Evolutionary conservation across 371 early-diverging fungal genomes (phyloP), one percentile per base, ranked within the genome.

Genomic region (Rhizopus stolonifer): DNA sequence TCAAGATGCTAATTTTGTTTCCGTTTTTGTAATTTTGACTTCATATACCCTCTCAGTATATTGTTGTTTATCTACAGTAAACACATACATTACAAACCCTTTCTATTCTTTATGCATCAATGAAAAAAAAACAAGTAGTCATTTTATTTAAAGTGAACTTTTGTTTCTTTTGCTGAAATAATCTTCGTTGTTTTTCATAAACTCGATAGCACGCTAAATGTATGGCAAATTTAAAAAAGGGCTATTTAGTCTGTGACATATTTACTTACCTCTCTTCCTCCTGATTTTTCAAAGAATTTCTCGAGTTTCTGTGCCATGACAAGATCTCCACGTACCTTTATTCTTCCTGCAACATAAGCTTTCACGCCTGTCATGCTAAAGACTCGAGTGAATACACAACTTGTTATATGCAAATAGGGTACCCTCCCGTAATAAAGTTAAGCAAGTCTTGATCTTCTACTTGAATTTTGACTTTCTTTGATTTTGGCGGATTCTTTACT

Each of bases 351-450:
- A 67, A 71, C 67, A 25, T 75, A 75, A 7, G 69, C 75, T 15
- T 68, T 70, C 18, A 74, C 61, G 7, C 74, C 74, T 17, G 67
- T 69, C 63, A 74, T 53, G 5, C 74, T 73, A 17, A 21, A 4
- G 22, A 31, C n/a, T n/a, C n/a, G n/a, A n/a, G n/a, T 49, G n/a
- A 10, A 52, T n/a, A n/a, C n/a, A 46, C 10, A 33, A 46, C 24
- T 8, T 2, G 29, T 15, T 18, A n/a, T 25, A 8, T 44, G 3
- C 19, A 31, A n/a, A 23, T n/a, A n/a, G n/a, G n/a, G 45, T 67
- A 75, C 75, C 72, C 75, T 55, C 75, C 72, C 17, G 72, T 72
- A 24, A 76, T 65, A 49, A 72, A 72, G 31, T 72, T 72, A 15
- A 76, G 32, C 1, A 72, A 50, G 57, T 76, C 69, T n/a, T 25